Evolutionary conservation across 1,284 basidiomycete genomes (phyloP), one percentile per base, ranked within the genome.

Genomic region (Fomitopsis palustris): DNA sequence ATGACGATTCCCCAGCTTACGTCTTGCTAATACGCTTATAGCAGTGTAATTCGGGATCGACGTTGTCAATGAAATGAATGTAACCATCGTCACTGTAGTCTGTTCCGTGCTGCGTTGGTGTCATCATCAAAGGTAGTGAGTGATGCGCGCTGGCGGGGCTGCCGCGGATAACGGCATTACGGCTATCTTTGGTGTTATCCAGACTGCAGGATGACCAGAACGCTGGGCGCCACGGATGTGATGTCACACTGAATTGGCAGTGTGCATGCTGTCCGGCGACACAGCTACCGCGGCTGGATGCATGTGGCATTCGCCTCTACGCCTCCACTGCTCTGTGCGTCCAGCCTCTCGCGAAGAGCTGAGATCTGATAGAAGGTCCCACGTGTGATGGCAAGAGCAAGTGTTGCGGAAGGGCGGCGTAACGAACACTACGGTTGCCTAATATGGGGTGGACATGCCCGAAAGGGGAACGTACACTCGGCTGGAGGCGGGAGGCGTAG

Each of bases 1-100:
- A 68, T 65, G 67, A 65, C 63, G 63, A 64, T 62, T 64, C 56
- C 62, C 65, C 67, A 64, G 58, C 62, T 60, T 68, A 66, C 58
- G 59, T 56, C 60, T 64, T 65, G 67, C 67, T 68, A 68, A 65
- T 68, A 41, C 57, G 58, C 38, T 49, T 68, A 68, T 65, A 68
- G 67, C 67, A 66, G 61, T 66, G 64, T 68, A 68, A 68, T 68
- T 23, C 35, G 66, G 64, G 66, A 45, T 59, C 58, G 43, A 35
- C 54, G 23, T 29, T 49, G 52, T 58, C 57, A 55, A 55, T 42
- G 54, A 55, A 55, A 33, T 29, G 41, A 35, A 55, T 55, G 41
- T 41, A 43, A 55, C 54, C 17, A 55, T 38, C 53, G 23, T 10
- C 17, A 5, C 8, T 52, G 49, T 52, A 52, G 49, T 19, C n/a